phyloP scores from a whole-genome alignment of 352 stramenopile species.

The Phytophthora sp. region DNA sequence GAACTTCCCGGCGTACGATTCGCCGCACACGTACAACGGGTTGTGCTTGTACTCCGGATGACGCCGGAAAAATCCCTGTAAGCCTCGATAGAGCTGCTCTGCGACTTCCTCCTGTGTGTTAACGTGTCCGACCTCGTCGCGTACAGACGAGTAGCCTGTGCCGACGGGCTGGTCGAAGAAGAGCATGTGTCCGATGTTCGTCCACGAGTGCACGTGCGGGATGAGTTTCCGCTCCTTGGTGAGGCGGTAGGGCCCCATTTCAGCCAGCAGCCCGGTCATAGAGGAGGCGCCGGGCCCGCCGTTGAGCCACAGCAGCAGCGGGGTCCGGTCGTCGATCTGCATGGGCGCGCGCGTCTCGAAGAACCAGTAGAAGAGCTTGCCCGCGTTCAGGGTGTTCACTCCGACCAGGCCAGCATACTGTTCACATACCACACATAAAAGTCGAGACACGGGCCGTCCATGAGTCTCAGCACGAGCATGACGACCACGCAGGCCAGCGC shows the following conservation, averaged over 20 bases:
- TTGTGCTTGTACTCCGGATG: constrained; percentile 84
- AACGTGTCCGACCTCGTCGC: constrained; percentile 75
- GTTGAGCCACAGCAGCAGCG: constrained; percentile 84
- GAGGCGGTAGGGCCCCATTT: constrained; percentile 84
- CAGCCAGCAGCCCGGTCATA: constrained; percentile 78
- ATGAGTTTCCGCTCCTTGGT: constrained; percentile 70
- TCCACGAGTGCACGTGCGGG: constrained; percentile 74
- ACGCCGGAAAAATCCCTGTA: constrained; percentile 90
- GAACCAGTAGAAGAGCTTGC: constrained; percentile 89
- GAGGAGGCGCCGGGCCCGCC: constrained; percentile 78
- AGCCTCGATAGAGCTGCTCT: constrained; percentile 92
- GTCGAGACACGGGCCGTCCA: constrained; percentile 21
- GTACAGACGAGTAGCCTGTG: constrained; percentile 78
- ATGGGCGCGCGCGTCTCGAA: constrained; percentile 66
- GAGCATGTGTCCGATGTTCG: constrained; percentile 80
- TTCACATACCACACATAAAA: constrained; percentile 41
- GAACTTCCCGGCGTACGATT: constrained; percentile 98
- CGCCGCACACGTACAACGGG: constrained; percentile 78
- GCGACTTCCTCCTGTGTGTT: constrained; percentile 71
- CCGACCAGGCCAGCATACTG: constrained; percentile 76
- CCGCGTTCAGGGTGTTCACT: constrained; percentile 59
- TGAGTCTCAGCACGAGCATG: constrained; percentile 31
- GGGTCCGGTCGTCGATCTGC: constrained; percentile 55
- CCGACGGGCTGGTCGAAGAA: constrained; percentile 87
- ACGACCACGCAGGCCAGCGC: constrained; percentile 24